Percentiles rank a stretch among this genome's conserved stretches.
Conservation (phyloP, 2,329 filamentous ascomycete species). For the Monosporascus sp. region DNA sequence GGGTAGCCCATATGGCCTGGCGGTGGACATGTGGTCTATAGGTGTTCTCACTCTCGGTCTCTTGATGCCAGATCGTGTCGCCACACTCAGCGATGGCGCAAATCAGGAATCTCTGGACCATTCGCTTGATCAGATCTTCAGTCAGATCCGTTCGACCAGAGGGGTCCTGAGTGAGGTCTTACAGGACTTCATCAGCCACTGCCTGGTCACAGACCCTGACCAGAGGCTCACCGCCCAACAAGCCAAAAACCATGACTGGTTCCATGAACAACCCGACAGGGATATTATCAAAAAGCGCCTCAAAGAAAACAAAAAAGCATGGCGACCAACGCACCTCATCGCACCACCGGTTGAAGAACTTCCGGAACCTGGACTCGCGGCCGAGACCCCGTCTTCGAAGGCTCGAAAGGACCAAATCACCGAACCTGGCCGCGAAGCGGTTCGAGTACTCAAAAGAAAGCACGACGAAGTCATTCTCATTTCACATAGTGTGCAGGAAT, state of each 20-base stretch:
- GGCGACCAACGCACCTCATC: slow-evolving; percentile 13
- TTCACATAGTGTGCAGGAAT: too few species aligned
- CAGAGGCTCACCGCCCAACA: slow-evolving; percentile 28
- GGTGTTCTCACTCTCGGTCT: slow-evolving; percentile 39
- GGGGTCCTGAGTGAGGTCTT: slow-evolving; percentile 11
- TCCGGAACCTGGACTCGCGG: slow-evolving; percentile 3
- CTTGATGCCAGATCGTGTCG: slow-evolving; percentile 8
- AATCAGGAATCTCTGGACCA: slow-evolving; percentile 17
- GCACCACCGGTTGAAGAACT: slow-evolving; percentile 19
- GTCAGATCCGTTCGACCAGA: slow-evolving; percentile 2
- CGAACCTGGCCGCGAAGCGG: too few species aligned
- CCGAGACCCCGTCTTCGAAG: too few species aligned
- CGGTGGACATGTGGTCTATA: slow-evolving; percentile 49
- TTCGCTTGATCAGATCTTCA: slow-evolving; percentile 6
- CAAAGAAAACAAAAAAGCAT: slow-evolving; percentile 7
- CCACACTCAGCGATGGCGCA: slow-evolving; percentile 17
- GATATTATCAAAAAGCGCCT: slow-evolving; percentile 2
- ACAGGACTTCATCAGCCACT: slow-evolving; percentile 28
- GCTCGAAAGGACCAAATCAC: not conserved
- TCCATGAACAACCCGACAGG: slow-evolving; percentile 15
- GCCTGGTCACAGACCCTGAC: slow-evolving; percentile 27
- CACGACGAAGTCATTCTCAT: too few species aligned
- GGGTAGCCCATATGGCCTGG: slow-evolving; percentile 24
- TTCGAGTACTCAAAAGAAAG: not conserved
- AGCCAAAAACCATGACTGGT: slow-evolving; percentile 33